Conservation (phyloP, 257 asterid genomes). For the Solanum appendiculatum region DNA sequence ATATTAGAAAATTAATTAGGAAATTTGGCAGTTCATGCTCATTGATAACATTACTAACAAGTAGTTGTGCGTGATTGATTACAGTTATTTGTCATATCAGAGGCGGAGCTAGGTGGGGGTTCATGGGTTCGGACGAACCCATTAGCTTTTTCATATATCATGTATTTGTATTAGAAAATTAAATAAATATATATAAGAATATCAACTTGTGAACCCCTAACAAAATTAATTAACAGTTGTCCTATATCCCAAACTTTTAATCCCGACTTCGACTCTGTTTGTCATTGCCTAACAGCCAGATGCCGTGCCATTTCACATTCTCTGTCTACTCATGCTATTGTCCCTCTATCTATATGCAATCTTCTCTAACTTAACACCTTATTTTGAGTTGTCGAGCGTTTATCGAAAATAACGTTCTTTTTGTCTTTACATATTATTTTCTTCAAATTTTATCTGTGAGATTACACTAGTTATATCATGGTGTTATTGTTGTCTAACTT, state of each 20-base stretch:
- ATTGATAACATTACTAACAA: not conserved
- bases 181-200: too few relatives aligned
- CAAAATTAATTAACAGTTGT: too few relatives aligned
- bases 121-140: too few relatives aligned
- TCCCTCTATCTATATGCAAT: not conserved
- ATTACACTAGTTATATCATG: too few relatives aligned
- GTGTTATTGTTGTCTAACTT: not conserved
- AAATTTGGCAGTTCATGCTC: not conserved
- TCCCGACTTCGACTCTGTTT: too few relatives aligned
- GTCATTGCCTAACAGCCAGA: not conserved
- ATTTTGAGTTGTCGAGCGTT: not conserved
- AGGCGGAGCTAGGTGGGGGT: too few relatives aligned
- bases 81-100: too few relatives aligned
- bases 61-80: not conserved
- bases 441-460: not conserved
- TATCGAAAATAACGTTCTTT: not conserved
- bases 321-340: not conserved
- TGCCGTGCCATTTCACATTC: not conserved
- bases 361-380: not conserved
- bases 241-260: too few relatives aligned
- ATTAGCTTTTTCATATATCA: too few relatives aligned
- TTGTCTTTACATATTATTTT: not conserved
- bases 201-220: too few relatives aligned
- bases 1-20: not conserved
- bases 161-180: too few relatives aligned